Conservation (phyloP, 257 asterid species). For the Primulina huaijiensis region DNA sequence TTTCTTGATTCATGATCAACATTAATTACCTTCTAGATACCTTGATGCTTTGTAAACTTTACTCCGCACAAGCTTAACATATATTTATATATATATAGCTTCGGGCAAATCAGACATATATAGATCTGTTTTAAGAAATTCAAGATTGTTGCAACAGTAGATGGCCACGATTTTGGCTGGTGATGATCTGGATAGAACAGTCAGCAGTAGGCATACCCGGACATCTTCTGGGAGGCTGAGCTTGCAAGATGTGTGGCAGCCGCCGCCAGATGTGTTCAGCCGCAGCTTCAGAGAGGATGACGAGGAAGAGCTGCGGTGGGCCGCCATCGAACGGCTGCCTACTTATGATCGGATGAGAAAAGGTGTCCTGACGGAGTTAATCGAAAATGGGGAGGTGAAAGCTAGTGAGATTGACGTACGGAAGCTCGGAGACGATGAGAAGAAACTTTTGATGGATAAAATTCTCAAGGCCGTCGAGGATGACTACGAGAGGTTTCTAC, state of each 20-base stretch:
- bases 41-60: too few species aligned
- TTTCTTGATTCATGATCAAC: too few species aligned
- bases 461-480: slow-evolving; percentile 29
- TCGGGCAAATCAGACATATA: too few species aligned
- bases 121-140: background rate
- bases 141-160: background rate
- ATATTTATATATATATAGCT: too few species aligned
- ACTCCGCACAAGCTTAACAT: too few species aligned
- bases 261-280: slow-evolving; percentile 26
- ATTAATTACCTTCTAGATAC: too few species aligned
- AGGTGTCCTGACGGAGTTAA: slow-evolving; percentile 25
- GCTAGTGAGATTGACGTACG: slow-evolving; percentile 28
- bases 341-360: slow-evolving; percentile 32
- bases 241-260: slow-evolving; percentile 22
- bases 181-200: slow-evolving; percentile 23
- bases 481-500: slow-evolving; percentile 38
- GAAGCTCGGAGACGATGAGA: slow-evolving; percentile 26
- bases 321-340: slow-evolving; percentile 48
- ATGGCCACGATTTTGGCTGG: slow-evolving; percentile 29
- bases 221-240: slow-evolving; percentile 13
- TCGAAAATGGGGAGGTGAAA: slow-evolving; percentile 28
- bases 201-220: slow-evolving; percentile 24
- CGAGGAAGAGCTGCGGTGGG: slow-evolving; percentile 46
- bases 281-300: slow-evolving; percentile 26
- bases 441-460: slow-evolving; percentile 22